These are phyloP conservation scores for Penicillium crystallinum DNA, from an alignment of 495 filamentous ascomycete species.

Conservation along the genomic window DNA sequence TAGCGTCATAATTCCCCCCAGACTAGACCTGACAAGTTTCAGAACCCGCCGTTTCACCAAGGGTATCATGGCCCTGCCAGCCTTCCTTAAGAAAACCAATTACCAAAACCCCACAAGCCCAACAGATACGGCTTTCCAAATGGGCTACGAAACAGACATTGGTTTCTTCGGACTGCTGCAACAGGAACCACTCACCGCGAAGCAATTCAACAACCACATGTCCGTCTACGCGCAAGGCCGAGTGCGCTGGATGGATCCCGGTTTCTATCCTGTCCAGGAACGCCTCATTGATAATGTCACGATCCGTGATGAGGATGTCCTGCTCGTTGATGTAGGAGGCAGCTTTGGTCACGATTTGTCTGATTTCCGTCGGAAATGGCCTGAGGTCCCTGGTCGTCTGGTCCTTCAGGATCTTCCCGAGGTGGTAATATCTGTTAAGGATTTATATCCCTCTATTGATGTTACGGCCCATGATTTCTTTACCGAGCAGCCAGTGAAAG, in stretches of 20 bases:
- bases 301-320: neutral
- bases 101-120: constrained; percentile 13
- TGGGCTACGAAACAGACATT: constrained; percentile 2
- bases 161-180: neutral
- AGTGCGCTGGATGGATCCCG: constrained; percentile 34
- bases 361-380: constrained; percentile 42
- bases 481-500: constrained; percentile 37
- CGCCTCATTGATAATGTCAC: constrained; percentile 22
- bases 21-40: neutral
- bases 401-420: constrained; percentile 49
- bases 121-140: constrained; percentile 10
- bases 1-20: neutral
- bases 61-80: constrained; percentile 10
- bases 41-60: constrained; percentile 18
- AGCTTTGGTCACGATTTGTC: constrained; percentile 49
- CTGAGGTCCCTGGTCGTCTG: constrained; percentile 39
- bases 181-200: neutral
- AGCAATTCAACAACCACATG: constrained; percentile 40
- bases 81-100: constrained; percentile 7
- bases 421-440: constrained; percentile 27
- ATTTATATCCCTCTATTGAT: constrained; percentile 27
- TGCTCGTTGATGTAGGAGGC: constrained; percentile 53
- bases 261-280: constrained; percentile 37
- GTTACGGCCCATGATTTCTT: constrained; percentile 45
- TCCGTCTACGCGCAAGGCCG: constrained; percentile 30